Conservation (phyloP, 2,329 filamentous ascomycete genomes). For the Dactylonectria macrodidyma region DNA sequence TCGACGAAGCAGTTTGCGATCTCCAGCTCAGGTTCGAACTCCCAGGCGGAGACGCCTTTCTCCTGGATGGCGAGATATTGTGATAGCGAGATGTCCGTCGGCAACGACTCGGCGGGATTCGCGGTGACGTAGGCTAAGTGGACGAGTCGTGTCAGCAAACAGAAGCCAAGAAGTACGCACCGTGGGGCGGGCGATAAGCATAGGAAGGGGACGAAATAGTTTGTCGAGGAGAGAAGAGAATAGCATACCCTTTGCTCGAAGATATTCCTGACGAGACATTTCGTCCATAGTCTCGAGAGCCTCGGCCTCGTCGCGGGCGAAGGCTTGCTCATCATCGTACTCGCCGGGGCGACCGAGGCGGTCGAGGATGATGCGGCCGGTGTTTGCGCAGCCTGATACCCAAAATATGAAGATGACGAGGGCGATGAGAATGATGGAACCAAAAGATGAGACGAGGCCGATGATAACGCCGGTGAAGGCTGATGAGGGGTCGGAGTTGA, state of each 20-base stretch:
- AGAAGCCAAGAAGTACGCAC: slow-evolving; percentile 7
- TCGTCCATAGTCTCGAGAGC: slow-evolving; percentile 97
- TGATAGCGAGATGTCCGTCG: slow-evolving; percentile 97
- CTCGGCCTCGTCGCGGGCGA: slow-evolving; percentile 93
- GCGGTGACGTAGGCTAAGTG: slow-evolving; percentile 88
- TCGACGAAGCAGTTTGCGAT: slow-evolving; percentile 99
- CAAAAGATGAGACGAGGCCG: slow-evolving; percentile 93
- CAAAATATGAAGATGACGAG: slow-evolving; percentile 93
- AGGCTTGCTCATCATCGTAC: slow-evolving; percentile 97
- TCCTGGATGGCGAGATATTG: slow-evolving; percentile 99
- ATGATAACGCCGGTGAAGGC: slow-evolving; percentile 87
- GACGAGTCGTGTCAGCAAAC: slow-evolving; percentile 35
- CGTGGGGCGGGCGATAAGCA: slow-evolving; percentile 19
- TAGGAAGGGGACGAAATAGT: not conserved
- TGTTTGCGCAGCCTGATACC: slow-evolving; percentile 78
- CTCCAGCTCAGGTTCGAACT: slow-evolving; percentile 98
- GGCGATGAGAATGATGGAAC: slow-evolving; percentile 88
- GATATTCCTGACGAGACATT: slow-evolving; percentile 88
- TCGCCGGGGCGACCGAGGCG: slow-evolving; percentile 94
- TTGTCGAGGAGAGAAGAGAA: not conserved
- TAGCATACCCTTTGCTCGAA: slow-evolving; percentile 89
- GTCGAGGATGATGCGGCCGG: slow-evolving; percentile 92
- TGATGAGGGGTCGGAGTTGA: slow-evolving; percentile 55
- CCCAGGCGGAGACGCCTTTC: slow-evolving; percentile 99
- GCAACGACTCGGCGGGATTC: slow-evolving; percentile 94